Evolutionary conservation across 805 yeast species (phyloP).

Genomic region (Pichia rugopelliculosa): DNA sequence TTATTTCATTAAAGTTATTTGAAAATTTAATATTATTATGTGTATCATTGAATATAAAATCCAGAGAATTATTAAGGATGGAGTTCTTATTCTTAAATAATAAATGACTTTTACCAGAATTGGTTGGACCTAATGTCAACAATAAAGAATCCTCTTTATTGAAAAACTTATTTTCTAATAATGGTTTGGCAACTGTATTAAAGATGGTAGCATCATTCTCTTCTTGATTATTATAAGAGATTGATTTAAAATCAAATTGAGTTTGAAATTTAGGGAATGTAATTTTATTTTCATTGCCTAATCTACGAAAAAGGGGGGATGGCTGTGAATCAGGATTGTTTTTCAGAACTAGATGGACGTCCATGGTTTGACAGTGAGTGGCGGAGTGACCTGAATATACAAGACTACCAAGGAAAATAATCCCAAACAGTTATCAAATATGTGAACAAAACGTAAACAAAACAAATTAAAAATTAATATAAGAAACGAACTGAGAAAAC

Average conservation of each 20-base stretch:
- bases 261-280: constrained; percentile 21
- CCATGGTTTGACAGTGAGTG: constrained; percentile 7
- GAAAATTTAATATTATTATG: constrained; percentile 6
- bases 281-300: constrained; percentile 17
- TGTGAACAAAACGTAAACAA: not conserved
- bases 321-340: not conserved
- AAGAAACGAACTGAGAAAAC: not conserved
- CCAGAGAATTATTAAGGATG: constrained; percentile 15
- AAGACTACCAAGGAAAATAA: too few relatives aligned
- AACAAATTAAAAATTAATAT: too few relatives aligned
- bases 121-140: constrained; percentile 48
- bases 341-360: constrained; percentile 12
- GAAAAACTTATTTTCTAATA: constrained; percentile 25
- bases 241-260: constrained; percentile 21
- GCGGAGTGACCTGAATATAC: too few relatives aligned
- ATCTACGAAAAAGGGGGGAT: constrained; percentile 13
- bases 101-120: constrained; percentile 41
- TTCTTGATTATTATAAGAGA: constrained; percentile 7
- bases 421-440: too few relatives aligned
- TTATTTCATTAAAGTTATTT: constrained; percentile 1
- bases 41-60: constrained; percentile 18
- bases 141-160: constrained; percentile 35
- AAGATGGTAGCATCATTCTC: constrained; percentile 10
- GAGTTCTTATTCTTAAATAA: constrained; percentile 28
- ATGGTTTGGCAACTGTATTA: constrained; percentile 26